Base-by-base conservation (phyloP, 2,329 filamentous ascomycete species). In the Sporothrix phasma region DNA sequence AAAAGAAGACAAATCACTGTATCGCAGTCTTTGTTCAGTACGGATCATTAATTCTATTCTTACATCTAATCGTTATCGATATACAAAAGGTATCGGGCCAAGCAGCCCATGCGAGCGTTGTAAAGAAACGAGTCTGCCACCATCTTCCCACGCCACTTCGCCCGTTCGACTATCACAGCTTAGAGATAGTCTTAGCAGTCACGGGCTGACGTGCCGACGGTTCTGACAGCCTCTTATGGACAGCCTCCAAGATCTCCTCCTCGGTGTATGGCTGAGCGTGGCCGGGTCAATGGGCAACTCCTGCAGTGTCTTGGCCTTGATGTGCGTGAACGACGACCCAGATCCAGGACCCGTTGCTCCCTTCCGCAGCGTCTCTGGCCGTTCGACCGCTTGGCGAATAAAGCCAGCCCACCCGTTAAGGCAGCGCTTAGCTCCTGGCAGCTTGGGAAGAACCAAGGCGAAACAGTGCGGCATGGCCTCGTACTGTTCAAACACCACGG, bases 391-490 rank as follows among this genome's bases (percentile, higher is more conserved):
- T 13, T 39, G 64, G n/a, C 45, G 65, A 26, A 86, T 80, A 67
- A 90, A 91, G 1, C 72, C 73, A 0, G 81, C 75, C 81, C 85
- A 84, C 3, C 76, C 75, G 15, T 78, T 73, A 64, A 84, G 80
- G 69, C 84, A 88, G 56, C 80, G 77, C 68, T 71, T 75, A 2
- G 80, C 75, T 34, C 75, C 78, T 1, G 77, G 71, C 2, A 79
- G 72, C 4, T 75, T 73, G 1, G 78, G 73, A 63, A 90, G 74
- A 1, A 89, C 67, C 67, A 85, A 70, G 0, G 81, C 83, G 71
- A 90, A 93, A 69, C 84, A 85, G 74, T 92, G 89, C 62, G 90
- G 88, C 89, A 93, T 93, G 3, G 84, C 87, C 72, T 92, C 86
- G 72, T 86, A 94, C 74, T 90, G 84, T 72, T 89, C 84, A 70